Evolutionary conservation across 108 stramenopile species (phyloP), one percentile per base, ranked within the genome.

Genomic region (Skeletonema tropicum): DNA sequence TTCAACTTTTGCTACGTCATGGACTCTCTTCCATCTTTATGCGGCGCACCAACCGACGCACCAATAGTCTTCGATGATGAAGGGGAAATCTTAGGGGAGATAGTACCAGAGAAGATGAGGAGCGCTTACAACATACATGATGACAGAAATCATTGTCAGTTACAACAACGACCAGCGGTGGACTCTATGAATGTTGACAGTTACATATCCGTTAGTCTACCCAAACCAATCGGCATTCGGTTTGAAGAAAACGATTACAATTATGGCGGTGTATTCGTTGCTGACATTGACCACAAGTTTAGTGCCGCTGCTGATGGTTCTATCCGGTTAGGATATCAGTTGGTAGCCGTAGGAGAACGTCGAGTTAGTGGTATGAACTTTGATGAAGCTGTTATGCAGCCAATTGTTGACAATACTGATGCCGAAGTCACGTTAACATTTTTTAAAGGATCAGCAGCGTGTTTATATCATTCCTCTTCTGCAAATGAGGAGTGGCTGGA

Each of bases 211-310:
- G 87, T 87, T 11, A 32, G 45, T 17, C 76, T 92, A 32, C 2
- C 80, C 9, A 92, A 92, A 77, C 91, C 91, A 15, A 92, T 92
- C 87, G 91, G 91, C 1, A 89, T 92, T 64, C 80, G 89, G 21
- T 92, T 92, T 75, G 91, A 92, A 85, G 91, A 92, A 65, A 92
- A 92, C 68, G 86, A 88, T 74, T 68, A 75, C 19, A 70, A 87
- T 76, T 88, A 52, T 33, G 91, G 91, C 17, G 91, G 91, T 9
- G 87, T 92, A 36, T 92, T 88, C 70, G 85, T 92, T 13, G 82
- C 86, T 38, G 79, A 84, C 13, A 39, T 92, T 13, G 76, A 86
- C 31, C 82, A 85, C 31, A 87, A 76, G 12, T 87, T 87, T 35
- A 71, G 64, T 46, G 91, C 91, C 7, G 85, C 69, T 29, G 57